Percentiles rank a stretch among this genome's conserved stretches.
These are phyloP conservation scores for Penicillium goetzii DNA, from an alignment of 495 filamentous ascomycete genomes.

Conservation along the genomic window DNA sequence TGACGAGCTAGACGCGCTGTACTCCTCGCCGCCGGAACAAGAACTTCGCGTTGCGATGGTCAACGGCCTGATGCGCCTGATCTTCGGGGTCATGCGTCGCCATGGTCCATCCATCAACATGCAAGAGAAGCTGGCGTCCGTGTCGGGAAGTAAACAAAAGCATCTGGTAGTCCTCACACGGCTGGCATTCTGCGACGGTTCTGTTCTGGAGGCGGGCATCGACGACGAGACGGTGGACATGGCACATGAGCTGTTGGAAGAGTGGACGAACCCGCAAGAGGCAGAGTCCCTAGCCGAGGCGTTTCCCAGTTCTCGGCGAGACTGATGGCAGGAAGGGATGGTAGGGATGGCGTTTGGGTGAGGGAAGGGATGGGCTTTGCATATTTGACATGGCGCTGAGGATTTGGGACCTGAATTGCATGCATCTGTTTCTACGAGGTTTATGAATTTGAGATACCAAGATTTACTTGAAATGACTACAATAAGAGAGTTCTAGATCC, in stretches of 20 bases:
- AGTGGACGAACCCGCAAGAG: slow-evolving; percentile 69
- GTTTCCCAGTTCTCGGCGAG: slow-evolving; percentile 52
- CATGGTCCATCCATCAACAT: slow-evolving; percentile 56
- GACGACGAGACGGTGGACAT: slow-evolving; percentile 67
- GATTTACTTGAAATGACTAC: not conserved
- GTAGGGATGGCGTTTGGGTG: not conserved
- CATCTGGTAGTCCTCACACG: slow-evolving; percentile 67
- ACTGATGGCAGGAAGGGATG: slow-evolving; percentile 16
- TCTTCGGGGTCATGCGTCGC: slow-evolving; percentile 60
- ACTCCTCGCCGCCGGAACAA: slow-evolving; percentile 52
- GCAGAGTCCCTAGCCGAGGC: slow-evolving; percentile 64
- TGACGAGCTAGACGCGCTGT: slow-evolving; percentile 64
- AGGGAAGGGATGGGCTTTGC: slow-evolving; percentile 4
- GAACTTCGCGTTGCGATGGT: slow-evolving; percentile 51
- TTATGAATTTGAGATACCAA: slow-evolving; percentile 24
- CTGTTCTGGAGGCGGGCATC: slow-evolving; percentile 65
- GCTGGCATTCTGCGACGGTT: slow-evolving; percentile 67
- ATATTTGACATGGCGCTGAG: slow-evolving; percentile 18
- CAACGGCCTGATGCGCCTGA: slow-evolving; percentile 63
- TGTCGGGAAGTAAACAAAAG: slow-evolving; percentile 66
- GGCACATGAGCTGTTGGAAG: slow-evolving; percentile 67
- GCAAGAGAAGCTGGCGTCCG: slow-evolving; percentile 57
- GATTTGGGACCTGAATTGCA: slow-evolving; percentile 1
- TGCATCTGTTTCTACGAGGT: slow-evolving; percentile 19
- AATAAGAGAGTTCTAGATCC: not conserved